phyloP scores from a whole-genome alignment of 2,329 filamentous ascomycete species.

The Bipolaris bicolor region DNA sequence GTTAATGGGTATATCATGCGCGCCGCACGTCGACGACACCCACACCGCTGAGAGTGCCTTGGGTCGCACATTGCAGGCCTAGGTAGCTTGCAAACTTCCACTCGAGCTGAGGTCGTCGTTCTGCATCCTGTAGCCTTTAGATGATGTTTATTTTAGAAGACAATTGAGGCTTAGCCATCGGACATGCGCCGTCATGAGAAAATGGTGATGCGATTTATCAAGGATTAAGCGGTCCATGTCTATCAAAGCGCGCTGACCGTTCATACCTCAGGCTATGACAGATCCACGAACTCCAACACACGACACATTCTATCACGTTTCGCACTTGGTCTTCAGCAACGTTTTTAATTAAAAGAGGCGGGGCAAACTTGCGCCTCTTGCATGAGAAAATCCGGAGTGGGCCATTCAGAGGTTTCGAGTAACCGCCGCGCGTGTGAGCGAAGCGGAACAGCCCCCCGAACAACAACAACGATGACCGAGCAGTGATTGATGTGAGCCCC shows the following conservation, averaged over 20 bases:
- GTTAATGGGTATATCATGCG: conserved; percentile 16
- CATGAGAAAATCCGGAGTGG: conserved; percentile 2
- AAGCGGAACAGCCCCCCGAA: conserved; percentile 15
- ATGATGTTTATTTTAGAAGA: background rate
- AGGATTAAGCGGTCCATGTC: background rate
- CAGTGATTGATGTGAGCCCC: conserved; percentile 1
- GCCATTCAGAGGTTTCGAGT: conserved; percentile 20
- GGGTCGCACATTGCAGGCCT: conserved; percentile 17
- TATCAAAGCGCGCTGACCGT: conserved; percentile 6
- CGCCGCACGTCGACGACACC: conserved; percentile 15
- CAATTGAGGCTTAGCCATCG: background rate
- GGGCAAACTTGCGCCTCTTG: conserved; percentile 10
- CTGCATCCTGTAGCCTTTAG: background rate
- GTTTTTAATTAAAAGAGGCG: conserved; percentile 8
- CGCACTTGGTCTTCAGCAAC: background rate
- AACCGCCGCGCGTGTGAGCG: conserved; percentile 21
- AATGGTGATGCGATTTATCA: background rate
- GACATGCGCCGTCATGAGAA: background rate
- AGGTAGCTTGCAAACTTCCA: conserved; percentile 5
- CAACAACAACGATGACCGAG: conserved; percentile 6
- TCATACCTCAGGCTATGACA: conserved; percentile 7
- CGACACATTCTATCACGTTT: background rate
- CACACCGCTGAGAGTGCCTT: conserved; percentile 18
- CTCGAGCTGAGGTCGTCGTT: conserved; percentile 4
- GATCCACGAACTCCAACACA: conserved; percentile 8